Evolutionary conservation across 2,329 filamentous ascomycete genomes (phyloP), one percentile per base, ranked within the genome.

Genomic region (Pestalotiopsis sp.): DNA sequence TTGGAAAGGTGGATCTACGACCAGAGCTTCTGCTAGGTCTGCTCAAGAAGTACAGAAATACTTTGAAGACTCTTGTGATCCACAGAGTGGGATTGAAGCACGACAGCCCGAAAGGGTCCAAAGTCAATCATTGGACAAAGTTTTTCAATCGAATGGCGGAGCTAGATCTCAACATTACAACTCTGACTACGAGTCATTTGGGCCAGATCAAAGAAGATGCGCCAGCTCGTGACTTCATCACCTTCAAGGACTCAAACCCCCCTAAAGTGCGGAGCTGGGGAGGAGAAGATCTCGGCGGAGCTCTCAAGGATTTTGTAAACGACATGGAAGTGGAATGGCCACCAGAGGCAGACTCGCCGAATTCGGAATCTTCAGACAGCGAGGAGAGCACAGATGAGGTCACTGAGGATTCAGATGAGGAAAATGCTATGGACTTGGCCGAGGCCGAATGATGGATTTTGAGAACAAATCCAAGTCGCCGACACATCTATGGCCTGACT

Each of bases 21-120:
- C 66, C 74, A 0, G 13, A 70, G 0, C 68, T 73, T 1, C 69
- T 86, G 0, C 64, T 84, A 3, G 68, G 66, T 1, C 59, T 85
- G 4, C 70, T 81, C 56, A 61, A 67, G 44, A 86, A 82, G 68
- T 84, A 85, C 20, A 78, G 81, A 2, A 70, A 80, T 2, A 83
- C 80, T 0, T 77, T 89, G 1, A 74, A 78, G 9, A 72, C 72
- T 6, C 74, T 89, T 7, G 81, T 80, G 67, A 72, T 89, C 0
- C 84, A 84, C 74, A 84, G 80, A 58, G 71, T 86, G 20, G 77
- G 82, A 1, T 55, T 72, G 4, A 24, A 20, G 38, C 63, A 22
- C 24, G 20, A 14, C 52, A 64, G 17, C 69, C 2, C 67, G n/a
- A 9, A 17, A 13, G 40, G 67, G 1, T 6, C 64, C 20, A 77